phyloP scores from a whole-genome alignment of 148 eudicot genomes.

The Beta vulgaris region DNA sequence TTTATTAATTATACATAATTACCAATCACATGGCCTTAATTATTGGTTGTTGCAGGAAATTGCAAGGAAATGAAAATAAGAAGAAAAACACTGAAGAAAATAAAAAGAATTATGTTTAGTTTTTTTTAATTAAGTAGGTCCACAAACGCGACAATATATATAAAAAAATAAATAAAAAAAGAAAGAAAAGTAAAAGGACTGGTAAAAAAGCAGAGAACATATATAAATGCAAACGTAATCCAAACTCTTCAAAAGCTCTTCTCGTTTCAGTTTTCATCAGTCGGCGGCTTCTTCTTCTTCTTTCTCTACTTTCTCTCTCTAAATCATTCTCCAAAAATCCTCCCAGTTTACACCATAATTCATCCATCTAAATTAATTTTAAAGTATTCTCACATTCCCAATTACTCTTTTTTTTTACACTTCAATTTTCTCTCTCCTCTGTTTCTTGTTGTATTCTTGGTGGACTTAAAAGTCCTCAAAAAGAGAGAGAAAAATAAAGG shows the following conservation, averaged over 20 bases:
- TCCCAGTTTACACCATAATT: not conserved
- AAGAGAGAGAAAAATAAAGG: not conserved
- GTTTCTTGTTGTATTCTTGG: slow-evolving; percentile 17
- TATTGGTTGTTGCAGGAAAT: slow-evolving; percentile 14
- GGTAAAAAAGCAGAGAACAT: not conserved
- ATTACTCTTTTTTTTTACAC: not conserved
- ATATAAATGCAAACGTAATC: slow-evolving; percentile 25
- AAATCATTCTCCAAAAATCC: slow-evolving; percentile 11
- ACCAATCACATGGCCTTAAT: slow-evolving; percentile 7
- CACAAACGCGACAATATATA: not conserved
- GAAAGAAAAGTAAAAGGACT: not conserved
- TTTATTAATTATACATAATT: no score
- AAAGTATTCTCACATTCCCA: no score
- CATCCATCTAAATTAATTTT: not conserved
- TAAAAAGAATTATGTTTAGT: no score
- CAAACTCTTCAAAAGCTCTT: slow-evolving; percentile 10
- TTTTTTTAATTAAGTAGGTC: not conserved
- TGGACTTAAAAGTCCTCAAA: not conserved
- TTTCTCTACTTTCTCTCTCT: slow-evolving; percentile 15
- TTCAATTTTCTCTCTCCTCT: slow-evolving; percentile 18
- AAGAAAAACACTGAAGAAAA: no score
- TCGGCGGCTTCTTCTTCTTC: slow-evolving; percentile 6
- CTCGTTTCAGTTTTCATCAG: slow-evolving; percentile 6
- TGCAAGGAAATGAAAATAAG: slow-evolving; percentile 1
- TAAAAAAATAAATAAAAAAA: not conserved